phyloP scores from a whole-genome alignment of 2,329 filamentous ascomycete species.

The Epichloe glyceriae region DNA sequence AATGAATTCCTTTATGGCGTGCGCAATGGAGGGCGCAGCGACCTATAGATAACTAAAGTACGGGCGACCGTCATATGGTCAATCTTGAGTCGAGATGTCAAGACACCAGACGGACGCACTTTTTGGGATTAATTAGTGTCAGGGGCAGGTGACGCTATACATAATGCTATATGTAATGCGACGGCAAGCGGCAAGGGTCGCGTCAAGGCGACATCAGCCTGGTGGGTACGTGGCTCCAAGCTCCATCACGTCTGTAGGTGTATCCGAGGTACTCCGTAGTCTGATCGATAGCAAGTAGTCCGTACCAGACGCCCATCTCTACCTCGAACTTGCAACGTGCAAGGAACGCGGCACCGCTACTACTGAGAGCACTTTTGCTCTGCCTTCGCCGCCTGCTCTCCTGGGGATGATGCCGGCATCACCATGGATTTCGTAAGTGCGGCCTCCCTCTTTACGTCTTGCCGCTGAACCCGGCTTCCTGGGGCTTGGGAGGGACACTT shows the following conservation, averaged over 20 bases:
- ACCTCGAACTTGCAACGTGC: background rate
- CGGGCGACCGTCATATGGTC: too few species aligned
- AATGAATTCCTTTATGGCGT: too few species aligned
- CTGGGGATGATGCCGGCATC: constrained; percentile 33
- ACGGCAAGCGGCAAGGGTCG: background rate
- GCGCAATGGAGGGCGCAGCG: too few species aligned
- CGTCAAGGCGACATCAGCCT: background rate
- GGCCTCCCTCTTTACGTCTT: too few species aligned
- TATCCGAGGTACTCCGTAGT: background rate
- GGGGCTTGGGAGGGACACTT: background rate
- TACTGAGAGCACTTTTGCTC: background rate
- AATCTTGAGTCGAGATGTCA: too few species aligned
- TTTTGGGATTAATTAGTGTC: background rate
- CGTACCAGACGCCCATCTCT: background rate
- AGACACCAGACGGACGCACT: too few species aligned
- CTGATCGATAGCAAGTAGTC: background rate
- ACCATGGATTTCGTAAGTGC: constrained; percentile 44
- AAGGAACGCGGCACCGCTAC: background rate
- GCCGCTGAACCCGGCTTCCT: background rate
- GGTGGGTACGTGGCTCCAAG: background rate
- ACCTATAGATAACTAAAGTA: too few species aligned
- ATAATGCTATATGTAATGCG: too few species aligned
- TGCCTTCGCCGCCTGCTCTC: constrained; percentile 1
- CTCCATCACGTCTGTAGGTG: too few species aligned
- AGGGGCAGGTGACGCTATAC: background rate